These are phyloP conservation scores for Stagonosporopsis cucurbitacearum DNA, from an alignment of 2,329 filamentous ascomycete genomes.

Conservation along the genomic window DNA sequence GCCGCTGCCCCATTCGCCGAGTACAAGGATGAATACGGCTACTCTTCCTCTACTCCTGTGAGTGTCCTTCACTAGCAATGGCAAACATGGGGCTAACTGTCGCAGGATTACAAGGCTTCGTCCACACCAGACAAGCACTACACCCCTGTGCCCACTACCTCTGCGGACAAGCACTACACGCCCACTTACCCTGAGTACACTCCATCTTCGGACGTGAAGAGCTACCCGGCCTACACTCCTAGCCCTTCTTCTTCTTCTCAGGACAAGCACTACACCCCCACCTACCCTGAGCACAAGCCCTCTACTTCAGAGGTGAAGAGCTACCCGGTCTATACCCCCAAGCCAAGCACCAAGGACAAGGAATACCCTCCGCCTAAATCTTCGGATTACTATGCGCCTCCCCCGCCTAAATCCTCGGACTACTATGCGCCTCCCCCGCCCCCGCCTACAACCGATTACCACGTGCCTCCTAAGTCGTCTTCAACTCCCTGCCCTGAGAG, in stretches of 20 bases:
- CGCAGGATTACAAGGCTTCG: constrained; percentile 5
- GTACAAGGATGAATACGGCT: constrained; percentile 14
- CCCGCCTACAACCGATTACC: constrained; percentile 4
- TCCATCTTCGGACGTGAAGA: constrained; percentile 2
- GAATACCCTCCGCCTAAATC: neutral
- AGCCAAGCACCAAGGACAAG: constrained; percentile 2
- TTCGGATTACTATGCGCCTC: neutral
- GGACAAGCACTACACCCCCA: constrained; percentile 3
- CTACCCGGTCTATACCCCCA: constrained; percentile 3
- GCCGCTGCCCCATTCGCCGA: constrained; percentile 27
- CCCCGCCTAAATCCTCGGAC: constrained; percentile 1
- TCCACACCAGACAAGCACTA: neutral
- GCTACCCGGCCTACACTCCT: constrained; percentile 5
- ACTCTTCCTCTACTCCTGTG: constrained; percentile 8
- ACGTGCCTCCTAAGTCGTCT: neutral
- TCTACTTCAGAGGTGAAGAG: constrained; percentile 4
- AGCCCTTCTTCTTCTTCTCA: too few relatives aligned
- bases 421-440: neutral
- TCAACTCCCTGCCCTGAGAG: constrained; percentile 16
- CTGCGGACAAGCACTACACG: constrained; percentile 1
- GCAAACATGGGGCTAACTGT: neutral
- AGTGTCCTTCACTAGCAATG: neutral
- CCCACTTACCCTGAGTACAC: constrained; percentile 3
- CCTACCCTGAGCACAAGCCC: neutral
- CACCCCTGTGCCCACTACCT: neutral